Base-by-base conservation (phyloP, 768 basidiomycete species). In the Auriscalpium orientale region DNA sequence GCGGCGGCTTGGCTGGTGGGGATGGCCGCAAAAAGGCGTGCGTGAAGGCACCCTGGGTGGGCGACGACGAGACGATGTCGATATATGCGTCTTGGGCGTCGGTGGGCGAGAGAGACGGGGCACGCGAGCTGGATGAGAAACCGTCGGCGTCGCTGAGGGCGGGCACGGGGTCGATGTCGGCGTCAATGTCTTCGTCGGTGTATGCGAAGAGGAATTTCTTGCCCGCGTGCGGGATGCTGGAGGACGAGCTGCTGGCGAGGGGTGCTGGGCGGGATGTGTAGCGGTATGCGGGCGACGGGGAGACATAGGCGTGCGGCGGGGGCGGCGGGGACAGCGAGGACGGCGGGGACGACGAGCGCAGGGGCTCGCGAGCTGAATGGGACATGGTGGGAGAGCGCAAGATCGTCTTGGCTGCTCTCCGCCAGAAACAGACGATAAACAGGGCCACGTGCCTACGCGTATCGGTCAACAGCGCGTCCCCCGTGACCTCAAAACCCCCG, bases 101-200 rank as follows among this genome's bases (percentile, higher is more conserved):
- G 20, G 46, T 46, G 5, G 52, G 55, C 16, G 55, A 50, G 11
- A 58, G 53, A 28, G 58, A 62, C 46, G 61, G 58, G 8, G 61
- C 54, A 12, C 56, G 56, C 52, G 59, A 52, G 13, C 48, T 28
- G 1, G 58, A 60, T 1, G 58, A 52, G 51, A 50, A 37, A n/a
- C 51, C 47, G 28, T 58, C 61, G 38, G 60, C 61, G 12, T 60
- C 58, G 48, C 61, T 62, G 20, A 60, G 53, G 18, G 61, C 59
- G 8, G 59, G 61, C 40, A 57, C 61, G 12, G 49, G 56, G 36
- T 62, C 59, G 9, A 58, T 46, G 21, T 58, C 59, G 53, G 60
- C 61, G 16, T 60, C 58, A 36, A 51, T 59, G 46, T 54, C 51
- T 38, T 18, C 37, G 54, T 53, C 60, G 54, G 49, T 53, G 58